phyloP scores from a whole-genome alignment of 1,284 basidiomycete species.

The Wolfiporia cocos region DNA sequence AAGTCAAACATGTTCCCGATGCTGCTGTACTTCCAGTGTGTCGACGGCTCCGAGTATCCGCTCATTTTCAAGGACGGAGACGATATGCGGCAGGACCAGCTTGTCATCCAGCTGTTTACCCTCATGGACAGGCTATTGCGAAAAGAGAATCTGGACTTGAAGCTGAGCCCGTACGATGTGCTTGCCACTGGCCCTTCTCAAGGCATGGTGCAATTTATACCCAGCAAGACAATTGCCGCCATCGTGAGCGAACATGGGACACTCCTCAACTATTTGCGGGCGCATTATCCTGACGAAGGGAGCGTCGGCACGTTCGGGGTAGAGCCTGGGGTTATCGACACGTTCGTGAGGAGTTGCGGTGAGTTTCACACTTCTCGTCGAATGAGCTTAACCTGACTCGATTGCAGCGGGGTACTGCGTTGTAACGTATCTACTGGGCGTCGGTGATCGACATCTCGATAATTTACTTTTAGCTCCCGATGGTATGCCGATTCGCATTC shows the following conservation, averaged over 20 bases:
- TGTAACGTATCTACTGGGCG: constrained; percentile 93
- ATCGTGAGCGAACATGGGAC: constrained; percentile 94
- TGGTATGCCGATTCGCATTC: too few relatives aligned
- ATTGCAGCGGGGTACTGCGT: constrained; percentile 93
- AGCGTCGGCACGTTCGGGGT: constrained; percentile 92
- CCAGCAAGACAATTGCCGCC: constrained; percentile 90
- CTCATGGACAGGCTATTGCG: constrained; percentile 93
- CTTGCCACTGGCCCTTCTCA: constrained; percentile 90
- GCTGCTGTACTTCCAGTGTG: constrained; percentile 83
- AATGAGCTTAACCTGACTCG: neutral
- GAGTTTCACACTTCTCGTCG: constrained; percentile 23
- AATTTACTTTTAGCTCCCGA: constrained; percentile 92
- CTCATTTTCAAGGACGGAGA: constrained; percentile 99
- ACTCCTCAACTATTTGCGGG: constrained; percentile 83
- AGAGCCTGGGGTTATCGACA: constrained; percentile 89
- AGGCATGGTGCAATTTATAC: constrained; percentile 96
- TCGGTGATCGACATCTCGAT: constrained; percentile 96
- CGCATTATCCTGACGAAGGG: constrained; percentile 85
- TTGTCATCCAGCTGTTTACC: constrained; percentile 95
- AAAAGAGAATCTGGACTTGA: constrained; percentile 94
- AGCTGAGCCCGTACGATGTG: constrained; percentile 90
- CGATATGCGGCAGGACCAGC: constrained; percentile 96
- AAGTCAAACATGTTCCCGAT: constrained; percentile 96
- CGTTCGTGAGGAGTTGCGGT: constrained; percentile 97
- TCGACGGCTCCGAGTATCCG: constrained; percentile 76